Conservation (phyloP, 768 basidiomycete species). For the Coprinopsis cinerea region DNA sequence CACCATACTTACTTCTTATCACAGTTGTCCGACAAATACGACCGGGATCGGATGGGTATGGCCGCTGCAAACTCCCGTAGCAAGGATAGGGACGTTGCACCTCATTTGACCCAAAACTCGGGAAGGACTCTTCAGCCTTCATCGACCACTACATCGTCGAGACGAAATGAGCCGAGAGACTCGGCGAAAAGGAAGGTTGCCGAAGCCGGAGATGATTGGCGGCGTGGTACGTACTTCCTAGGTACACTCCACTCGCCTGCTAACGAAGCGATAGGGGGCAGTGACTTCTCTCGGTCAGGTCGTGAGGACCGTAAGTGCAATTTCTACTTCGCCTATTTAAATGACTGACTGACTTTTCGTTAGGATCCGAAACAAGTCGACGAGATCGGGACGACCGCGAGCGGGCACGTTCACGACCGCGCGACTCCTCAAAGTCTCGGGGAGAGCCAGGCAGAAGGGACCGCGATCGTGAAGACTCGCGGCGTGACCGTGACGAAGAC, state of each 20-base stretch:
- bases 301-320: conserved; percentile 56
- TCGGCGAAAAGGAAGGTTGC: conserved; percentile 60
- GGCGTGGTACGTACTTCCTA: conserved; percentile 54
- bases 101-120: conserved; percentile 29
- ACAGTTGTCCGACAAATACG: conserved; percentile 83
- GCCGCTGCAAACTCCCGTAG: conserved; percentile 43
- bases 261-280: conserved; percentile 24
- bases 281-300: conserved; percentile 42
- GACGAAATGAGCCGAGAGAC: conserved; percentile 57
- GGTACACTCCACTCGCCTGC: conserved; percentile 8
- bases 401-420: conserved; percentile 54
- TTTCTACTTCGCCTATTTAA: neutral
- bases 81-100: conserved; percentile 64
- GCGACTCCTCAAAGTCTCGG: conserved; percentile 57
- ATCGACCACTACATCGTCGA: conserved; percentile 33
- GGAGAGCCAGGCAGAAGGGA: conserved; percentile 40
- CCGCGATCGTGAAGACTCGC: conserved; percentile 25
- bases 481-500: conserved; percentile 40
- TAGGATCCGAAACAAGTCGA: conserved; percentile 50
- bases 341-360: conserved; percentile 9
- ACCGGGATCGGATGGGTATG: conserved; percentile 69
- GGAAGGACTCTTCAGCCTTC: conserved; percentile 34
- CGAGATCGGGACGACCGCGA: conserved; percentile 62
- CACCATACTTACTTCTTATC: conserved; percentile 8
- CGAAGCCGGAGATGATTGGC: conserved; percentile 79